A percentile compares a stretch with the other conserved stretches of the same genome.
These are phyloP conservation scores for Acacia pycnantha DNA, from an alignment of 331 rosid species.

Conservation along the genomic window DNA sequence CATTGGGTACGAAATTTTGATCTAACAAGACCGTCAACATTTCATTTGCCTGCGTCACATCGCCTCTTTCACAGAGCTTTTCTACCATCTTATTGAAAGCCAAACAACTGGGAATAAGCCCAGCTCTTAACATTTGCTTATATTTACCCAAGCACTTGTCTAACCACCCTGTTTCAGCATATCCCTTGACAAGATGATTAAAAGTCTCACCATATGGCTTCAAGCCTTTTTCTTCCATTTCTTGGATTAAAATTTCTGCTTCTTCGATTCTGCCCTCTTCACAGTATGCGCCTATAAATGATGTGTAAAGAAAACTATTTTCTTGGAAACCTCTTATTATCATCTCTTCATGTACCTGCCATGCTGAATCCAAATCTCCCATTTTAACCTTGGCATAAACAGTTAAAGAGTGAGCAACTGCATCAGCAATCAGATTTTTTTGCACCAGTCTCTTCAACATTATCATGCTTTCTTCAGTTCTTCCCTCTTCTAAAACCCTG, in stretches of 20 bases:
- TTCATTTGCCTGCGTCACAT: conserved; percentile 50
- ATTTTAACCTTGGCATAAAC: conserved; percentile 50
- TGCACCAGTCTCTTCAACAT: conserved; percentile 75
- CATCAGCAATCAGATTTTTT: conserved; percentile 62
- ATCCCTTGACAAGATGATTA: conserved; percentile 61
- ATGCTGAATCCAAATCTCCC: conserved; percentile 46
- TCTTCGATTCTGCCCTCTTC: conserved; percentile 55
- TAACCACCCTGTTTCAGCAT: conserved; percentile 39
- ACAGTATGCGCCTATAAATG: conserved; percentile 64
- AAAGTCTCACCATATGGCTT: conserved; percentile 59
- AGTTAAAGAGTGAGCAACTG: conserved; percentile 62
- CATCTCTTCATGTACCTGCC: conserved; percentile 59
- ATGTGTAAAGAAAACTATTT: conserved; percentile 64
- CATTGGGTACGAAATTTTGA: conserved; percentile 61
- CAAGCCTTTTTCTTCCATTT: conserved; percentile 59
- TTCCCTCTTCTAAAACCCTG: conserved; percentile 50
- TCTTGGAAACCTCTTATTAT: conserved; percentile 60
- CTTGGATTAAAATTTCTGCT: conserved; percentile 50
- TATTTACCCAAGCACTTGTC: conserved; percentile 47
- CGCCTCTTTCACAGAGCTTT: conserved; percentile 59
- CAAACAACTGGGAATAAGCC: conserved; percentile 62
- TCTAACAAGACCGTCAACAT: conserved; percentile 61
- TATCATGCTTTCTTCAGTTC: conserved; percentile 47
- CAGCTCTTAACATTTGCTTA: conserved; percentile 58
- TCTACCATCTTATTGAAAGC: conserved; percentile 58